These are phyloP conservation scores for Cyanodermella asteris DNA, from an alignment of 2,329 filamentous ascomycete species.

Conservation along the genomic window DNA sequence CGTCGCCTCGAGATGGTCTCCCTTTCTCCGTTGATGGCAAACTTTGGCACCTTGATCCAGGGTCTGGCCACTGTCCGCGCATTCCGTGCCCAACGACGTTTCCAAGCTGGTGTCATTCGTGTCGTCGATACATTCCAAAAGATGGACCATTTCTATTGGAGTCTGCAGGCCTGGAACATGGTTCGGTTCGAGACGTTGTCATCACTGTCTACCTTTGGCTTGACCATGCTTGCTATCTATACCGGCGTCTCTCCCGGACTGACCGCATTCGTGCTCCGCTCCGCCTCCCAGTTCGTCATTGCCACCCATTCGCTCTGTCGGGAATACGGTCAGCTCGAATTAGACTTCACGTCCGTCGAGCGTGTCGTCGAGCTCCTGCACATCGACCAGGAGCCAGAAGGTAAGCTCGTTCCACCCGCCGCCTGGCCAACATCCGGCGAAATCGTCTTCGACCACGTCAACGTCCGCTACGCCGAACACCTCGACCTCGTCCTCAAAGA, in stretches of 20 bases:
- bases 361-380: conserved; percentile 62
- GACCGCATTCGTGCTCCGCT: conserved; percentile 63
- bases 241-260: conserved; percentile 55
- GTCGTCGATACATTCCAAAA: conserved; percentile 80
- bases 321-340: conserved; percentile 64
- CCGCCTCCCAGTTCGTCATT: conserved; percentile 44
- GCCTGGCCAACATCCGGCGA: conserved; percentile 56
- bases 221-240: conserved; percentile 55
- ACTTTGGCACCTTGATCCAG: conserved; percentile 72
- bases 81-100: conserved; percentile 55
- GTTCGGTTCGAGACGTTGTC: conserved; percentile 57
- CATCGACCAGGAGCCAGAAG: conserved; percentile 51
- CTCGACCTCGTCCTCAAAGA: conserved; percentile 50
- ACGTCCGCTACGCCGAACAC: conserved; percentile 56
- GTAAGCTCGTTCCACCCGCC: conserved; percentile 45
- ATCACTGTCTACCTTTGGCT: conserved; percentile 46
- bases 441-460: conserved; percentile 55
- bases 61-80: conserved; percentile 73
- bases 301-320: conserved; percentile 55
- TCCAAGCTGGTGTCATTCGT: conserved; percentile 56
- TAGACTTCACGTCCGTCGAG: conserved; percentile 82
- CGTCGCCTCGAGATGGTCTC: conserved; percentile 77
- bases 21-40: conserved; percentile 70
- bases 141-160: conserved; percentile 94
- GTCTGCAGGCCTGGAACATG: conserved; percentile 63